Base-by-base conservation (phyloP, 495 filamentous ascomycete species). In the Xylaria nigripes region DNA sequence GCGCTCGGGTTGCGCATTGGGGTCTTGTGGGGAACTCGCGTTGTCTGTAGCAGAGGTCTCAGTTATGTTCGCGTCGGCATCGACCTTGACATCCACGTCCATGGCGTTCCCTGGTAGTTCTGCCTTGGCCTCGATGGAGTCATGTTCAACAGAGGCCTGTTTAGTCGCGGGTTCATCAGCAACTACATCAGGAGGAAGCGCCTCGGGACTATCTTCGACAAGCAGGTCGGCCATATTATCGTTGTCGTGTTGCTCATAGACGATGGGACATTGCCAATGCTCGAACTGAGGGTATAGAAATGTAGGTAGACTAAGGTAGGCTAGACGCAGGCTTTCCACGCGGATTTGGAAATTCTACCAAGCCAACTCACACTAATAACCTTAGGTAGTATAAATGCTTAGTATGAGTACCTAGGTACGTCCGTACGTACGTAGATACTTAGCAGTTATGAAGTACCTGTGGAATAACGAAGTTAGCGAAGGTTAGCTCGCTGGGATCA, bases 101-200 rank as follows among this genome's bases (percentile, higher is more conserved):
- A 29, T 52, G 29, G 49, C 47, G 45, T 70, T 67, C n/a, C 62
- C 65, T 30, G 55, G 54, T 40, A 45, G 45, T 36, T 18, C 9
- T 2, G 64, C 60, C 55, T 73, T 76, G 34, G 72, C 72, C 54
- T 75, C 74, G 48, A 74, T 75, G 22, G 71, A 73, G 51, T 73
- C 71, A 67, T 66, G 73, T 54, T 73, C 72, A n/a, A 74, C 74
- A 22, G 71, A 73, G 51, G 72, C 71, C 67, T 66, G 73, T 54
- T 73, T 71, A 44, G 69, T 68, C 56, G 66, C 64, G 59, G 70
- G 63, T n/a, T 23, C 10, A 6, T 10, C 32, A 22, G 16, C 43
- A 45, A 22, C 27, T 6, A 27, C 18, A 25, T 25, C 8, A 12
- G 16, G 19, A 24, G 10, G 19, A 30, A 21, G 22, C 10, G 22